Evolutionary conservation across 2,329 filamentous ascomycete genomes (phyloP), one percentile per base, ranked within the genome.

Genomic region (Aspergillus spinulosporus): DNA sequence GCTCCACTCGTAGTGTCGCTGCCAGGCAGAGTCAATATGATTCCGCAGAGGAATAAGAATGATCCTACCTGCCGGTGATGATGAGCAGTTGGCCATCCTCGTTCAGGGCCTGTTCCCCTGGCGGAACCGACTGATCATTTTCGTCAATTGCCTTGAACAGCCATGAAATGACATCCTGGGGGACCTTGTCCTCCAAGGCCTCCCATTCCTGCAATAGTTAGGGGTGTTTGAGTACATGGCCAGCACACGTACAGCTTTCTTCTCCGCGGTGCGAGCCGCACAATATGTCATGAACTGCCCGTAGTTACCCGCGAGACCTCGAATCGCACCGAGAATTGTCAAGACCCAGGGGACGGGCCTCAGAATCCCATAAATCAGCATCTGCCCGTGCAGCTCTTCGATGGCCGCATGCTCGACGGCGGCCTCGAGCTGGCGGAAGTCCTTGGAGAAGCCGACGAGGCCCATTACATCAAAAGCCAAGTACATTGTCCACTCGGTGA

Each of bases 401-500:
- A 66, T 62, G 6, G 63, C 61, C 5, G 45, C 56, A 29, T 61
- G 62, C n/a, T 58, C 56, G 50, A 32, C 44, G n/a, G 49, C 55
- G 7, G 49, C 40, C 32, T 59, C 61, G 43, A 77, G 61, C 69
- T 72, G 72, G n/a, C 68, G 60, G 44, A 75, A 77, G 5, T 66
- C 64, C 42, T 67, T 64, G 0, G 70, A 72, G 42, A 77, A 77
- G 2, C 72, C 75, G 40, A 78, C 60, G 34, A 77, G 69, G 1
- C 73, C 75, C 75, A 77, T 76, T 8, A 77, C 65, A 15, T 76
- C 75, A 43, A 75, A 76, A 31, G 61, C 67, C 52, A 71, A 70
- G 45, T 71, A 73, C 58, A 68, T 71, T 55, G 71, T 70, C 67
- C 69, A 72, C 14, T 66, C 59, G 0, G 69, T 60, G 5, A 69